phyloP scores from a whole-genome alignment of 305 asterid species.

The Withania somnifera region DNA sequence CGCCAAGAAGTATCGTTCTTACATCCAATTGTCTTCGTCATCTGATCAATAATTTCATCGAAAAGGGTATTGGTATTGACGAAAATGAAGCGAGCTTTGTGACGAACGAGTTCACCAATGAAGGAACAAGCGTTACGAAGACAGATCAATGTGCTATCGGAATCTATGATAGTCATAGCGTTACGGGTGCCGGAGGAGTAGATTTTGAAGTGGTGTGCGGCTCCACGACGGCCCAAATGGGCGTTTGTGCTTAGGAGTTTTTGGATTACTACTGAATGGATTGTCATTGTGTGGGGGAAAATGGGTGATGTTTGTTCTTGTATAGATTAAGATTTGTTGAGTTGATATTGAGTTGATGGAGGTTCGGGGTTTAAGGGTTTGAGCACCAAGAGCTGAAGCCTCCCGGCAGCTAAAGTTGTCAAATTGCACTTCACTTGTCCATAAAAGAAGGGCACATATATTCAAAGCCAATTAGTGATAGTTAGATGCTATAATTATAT shows the following conservation, averaged over 20 bases:
- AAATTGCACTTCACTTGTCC: background rate
- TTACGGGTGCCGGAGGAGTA: constrained; percentile 78
- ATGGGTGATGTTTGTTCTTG: background rate
- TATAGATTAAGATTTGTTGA: no score
- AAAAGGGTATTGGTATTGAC: constrained; percentile 74
- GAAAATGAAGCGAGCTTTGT: constrained; percentile 64
- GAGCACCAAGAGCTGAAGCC: background rate
- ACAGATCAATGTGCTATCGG: constrained; percentile 85
- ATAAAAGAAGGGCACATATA: background rate
- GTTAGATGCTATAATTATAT: no score
- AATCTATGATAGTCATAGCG: constrained; percentile 54
- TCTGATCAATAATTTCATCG: constrained; percentile 73
- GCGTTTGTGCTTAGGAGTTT: constrained; percentile 79
- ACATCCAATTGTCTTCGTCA: constrained; percentile 49
- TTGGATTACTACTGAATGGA: constrained; percentile 74
- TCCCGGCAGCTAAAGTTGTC: background rate
- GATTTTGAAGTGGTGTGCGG: constrained; percentile 82
- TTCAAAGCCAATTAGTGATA: no score
- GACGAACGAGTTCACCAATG: constrained; percentile 66
- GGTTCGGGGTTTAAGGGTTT: background rate
- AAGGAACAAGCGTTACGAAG: constrained; percentile 85
- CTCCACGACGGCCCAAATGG: constrained; percentile 76
- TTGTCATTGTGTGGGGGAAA: constrained; percentile 39
- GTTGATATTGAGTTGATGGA: background rate
- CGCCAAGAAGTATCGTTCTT: constrained; percentile 89